These are phyloP conservation scores for Venturiaceae sp. DNA, from an alignment of 2,329 filamentous ascomycete genomes.

Conservation along the genomic window DNA sequence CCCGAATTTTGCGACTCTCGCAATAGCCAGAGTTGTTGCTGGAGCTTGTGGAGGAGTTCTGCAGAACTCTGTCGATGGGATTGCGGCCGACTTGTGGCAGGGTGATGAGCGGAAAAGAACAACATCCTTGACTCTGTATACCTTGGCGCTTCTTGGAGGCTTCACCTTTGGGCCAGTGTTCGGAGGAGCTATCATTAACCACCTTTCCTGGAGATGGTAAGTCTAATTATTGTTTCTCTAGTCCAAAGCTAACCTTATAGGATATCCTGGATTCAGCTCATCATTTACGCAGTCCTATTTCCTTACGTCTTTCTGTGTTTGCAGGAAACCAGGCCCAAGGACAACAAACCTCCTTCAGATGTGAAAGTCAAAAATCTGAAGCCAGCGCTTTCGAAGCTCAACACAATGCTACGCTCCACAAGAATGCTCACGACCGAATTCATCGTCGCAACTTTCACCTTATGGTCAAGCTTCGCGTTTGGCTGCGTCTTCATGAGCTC, in stretches of 20 bases:
- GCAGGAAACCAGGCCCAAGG: slow-evolving; percentile 32
- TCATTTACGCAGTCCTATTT: slow-evolving; percentile 31
- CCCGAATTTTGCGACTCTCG: slow-evolving; percentile 26
- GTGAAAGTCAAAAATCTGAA: neutral
- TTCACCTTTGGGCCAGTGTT: slow-evolving; percentile 25
- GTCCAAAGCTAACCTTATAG: neutral
- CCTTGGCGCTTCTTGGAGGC: slow-evolving; percentile 22
- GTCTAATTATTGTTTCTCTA: neutral
- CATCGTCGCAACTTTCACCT: slow-evolving; percentile 36
- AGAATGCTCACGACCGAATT: slow-evolving; percentile 39
- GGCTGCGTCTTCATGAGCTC: slow-evolving; percentile 41
- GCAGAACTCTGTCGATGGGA: slow-evolving; percentile 24
- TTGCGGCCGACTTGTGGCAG: slow-evolving; percentile 29
- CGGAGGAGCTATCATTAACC: slow-evolving; percentile 22
- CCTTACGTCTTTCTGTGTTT: slow-evolving; percentile 29
- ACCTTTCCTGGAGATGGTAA: slow-evolving; percentile 21
- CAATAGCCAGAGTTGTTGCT: slow-evolving; percentile 26
- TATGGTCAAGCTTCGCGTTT: slow-evolving; percentile 39
- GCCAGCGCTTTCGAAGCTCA: neutral
- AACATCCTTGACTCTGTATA: slow-evolving; percentile 25
- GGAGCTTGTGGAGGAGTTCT: slow-evolving; percentile 26
- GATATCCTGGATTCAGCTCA: slow-evolving; percentile 7
- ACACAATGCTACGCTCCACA: slow-evolving; percentile 18
- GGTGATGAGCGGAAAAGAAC: slow-evolving; percentile 18
- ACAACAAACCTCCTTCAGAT: neutral